Evolutionary conservation across 1,284 basidiomycete species (phyloP), one percentile per base, ranked within the genome.

Genomic region (Malassezia psittaci): DNA sequence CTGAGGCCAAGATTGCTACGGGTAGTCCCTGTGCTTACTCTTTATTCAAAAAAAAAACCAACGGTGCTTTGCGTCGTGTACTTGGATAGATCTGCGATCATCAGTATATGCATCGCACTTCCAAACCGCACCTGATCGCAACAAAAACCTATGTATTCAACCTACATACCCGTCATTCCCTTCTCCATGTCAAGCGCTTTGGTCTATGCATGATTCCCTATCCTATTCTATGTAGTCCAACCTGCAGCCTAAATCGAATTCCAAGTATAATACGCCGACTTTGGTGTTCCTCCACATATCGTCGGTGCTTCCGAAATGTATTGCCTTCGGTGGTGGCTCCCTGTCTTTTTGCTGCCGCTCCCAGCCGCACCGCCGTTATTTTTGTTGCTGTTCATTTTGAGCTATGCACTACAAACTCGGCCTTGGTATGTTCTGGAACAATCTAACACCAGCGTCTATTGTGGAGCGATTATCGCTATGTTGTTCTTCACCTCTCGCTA

Each of bases 301-400:
- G 3, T 29, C 7, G 24, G 24, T 29, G 24, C 24, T 29, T 10
- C 11, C 35, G 19, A 18, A 39, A 68, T 68, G 66, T 68, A 66
- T 52, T 68, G 66, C 50, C 49, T 68, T 10, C 66, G 68, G 37
- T 70, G 66, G 68, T 70, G 68, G 68, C 63, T 70, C 15, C 66
- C 66, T 4, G 55, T 70, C 15, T 70, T 70, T 46, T 51, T 70
- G 8, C 52, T 70, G 39, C 66, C 66, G 16, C 64, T 68, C 33
- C 68, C 68, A n/a, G 62, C 62, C 41, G 58, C 66, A 1, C 61
- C 66, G 35, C 68, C 68, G 0, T 45, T 60, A 43, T 66, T 70
- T 45, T 51, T 70, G 32, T 38, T 68, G 36, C 60, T 70, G 24
- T 70, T 70, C 48, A 54, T 68, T 39, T 40, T 67, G 42, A 65